A percentile compares a stretch with the other conserved stretches of the same genome.
These are phyloP conservation scores for Trapa incisa DNA, from an alignment of 345 rosid genomes.

Conservation along the genomic window DNA sequence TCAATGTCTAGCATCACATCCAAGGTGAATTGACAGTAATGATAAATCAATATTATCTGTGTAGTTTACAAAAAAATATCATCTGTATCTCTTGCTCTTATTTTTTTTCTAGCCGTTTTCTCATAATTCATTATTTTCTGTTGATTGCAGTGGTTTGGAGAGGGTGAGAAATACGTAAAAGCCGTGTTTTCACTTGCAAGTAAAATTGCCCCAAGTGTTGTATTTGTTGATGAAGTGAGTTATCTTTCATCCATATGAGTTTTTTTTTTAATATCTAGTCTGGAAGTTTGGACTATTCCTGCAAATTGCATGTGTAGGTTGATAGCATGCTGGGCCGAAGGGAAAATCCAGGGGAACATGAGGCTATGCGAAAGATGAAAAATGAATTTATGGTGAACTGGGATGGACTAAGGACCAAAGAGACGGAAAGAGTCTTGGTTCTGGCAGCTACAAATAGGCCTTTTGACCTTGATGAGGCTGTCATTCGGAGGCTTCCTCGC, in stretches of 20 bases:
- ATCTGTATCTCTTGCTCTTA: not conserved
- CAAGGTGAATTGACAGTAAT: slow-evolving; percentile 36
- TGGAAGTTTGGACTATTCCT: not conserved
- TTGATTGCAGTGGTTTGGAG: slow-evolving; percentile 82
- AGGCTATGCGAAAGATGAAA: slow-evolving; percentile 85
- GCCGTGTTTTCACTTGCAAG: slow-evolving; percentile 90
- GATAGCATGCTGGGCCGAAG: slow-evolving; percentile 96
- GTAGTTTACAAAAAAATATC: too few species aligned
- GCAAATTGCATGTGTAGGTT: slow-evolving; percentile 28
- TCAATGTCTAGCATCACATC: slow-evolving; percentile 87
- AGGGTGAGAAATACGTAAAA: slow-evolving; percentile 86
- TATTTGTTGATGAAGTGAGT: slow-evolving; percentile 84
- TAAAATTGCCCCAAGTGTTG: slow-evolving; percentile 75
- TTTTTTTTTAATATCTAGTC: not conserved
- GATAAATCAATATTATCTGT: not conserved
- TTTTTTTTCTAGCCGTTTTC: not conserved
- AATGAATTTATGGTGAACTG: slow-evolving; percentile 94
- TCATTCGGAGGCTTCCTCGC: slow-evolving; percentile 68
- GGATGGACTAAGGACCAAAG: slow-evolving; percentile 83
- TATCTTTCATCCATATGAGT: not conserved
- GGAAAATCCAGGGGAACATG: slow-evolving; percentile 78
- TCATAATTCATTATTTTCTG: not conserved
- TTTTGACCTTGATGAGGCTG: slow-evolving; percentile 97
- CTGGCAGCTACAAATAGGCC: slow-evolving; percentile 96
- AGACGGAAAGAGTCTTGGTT: slow-evolving; percentile 73